Evolutionary conservation across 2,329 filamentous ascomycete genomes (phyloP).

Genomic region (Aspergillus jensenii): DNA sequence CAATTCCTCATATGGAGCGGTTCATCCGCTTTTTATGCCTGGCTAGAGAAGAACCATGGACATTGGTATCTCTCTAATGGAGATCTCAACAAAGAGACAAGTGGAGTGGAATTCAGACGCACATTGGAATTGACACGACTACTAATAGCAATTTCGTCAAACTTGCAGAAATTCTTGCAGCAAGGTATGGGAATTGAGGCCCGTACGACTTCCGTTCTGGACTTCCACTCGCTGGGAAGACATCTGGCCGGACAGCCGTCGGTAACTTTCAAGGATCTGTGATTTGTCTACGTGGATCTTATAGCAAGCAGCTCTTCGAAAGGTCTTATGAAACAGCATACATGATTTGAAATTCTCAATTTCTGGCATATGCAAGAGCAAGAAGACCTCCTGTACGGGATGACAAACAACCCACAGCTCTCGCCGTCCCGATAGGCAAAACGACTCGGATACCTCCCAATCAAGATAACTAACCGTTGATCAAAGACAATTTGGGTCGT

Average conservation of each 20-base stretch:
- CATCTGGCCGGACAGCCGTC: conserved; percentile 1
- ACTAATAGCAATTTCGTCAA: conserved; percentile 1
- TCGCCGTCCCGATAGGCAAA: background rate
- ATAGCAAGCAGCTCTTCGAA: background rate
- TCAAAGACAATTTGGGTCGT: conserved; percentile 1
- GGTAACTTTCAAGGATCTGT: conserved; percentile 7
- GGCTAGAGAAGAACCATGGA: background rate
- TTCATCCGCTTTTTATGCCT: conserved; percentile 9
- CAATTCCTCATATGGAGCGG: background rate
- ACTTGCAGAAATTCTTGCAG: conserved; percentile 1
- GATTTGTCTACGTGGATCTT: conserved; percentile 4
- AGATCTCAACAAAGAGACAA: background rate
- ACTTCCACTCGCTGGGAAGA: conserved; percentile 8
- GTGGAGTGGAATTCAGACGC: conserved; percentile 4
- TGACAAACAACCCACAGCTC: conserved; percentile 2
- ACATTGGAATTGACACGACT: conserved; percentile 4
- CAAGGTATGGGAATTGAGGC: conserved; percentile 4
- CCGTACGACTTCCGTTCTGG: conserved; percentile 2
- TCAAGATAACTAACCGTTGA: conserved; percentile 3
- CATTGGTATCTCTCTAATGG: background rate
- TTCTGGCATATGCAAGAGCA: conserved; percentile 1
- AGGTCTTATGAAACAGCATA: background rate
- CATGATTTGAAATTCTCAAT: conserved; percentile 8
- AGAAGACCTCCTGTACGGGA: background rate
- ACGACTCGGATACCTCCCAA: background rate